phyloP scores from a whole-genome alignment of 176 grass and related monocot species.

The Urochloa ruziziensis region DNA sequence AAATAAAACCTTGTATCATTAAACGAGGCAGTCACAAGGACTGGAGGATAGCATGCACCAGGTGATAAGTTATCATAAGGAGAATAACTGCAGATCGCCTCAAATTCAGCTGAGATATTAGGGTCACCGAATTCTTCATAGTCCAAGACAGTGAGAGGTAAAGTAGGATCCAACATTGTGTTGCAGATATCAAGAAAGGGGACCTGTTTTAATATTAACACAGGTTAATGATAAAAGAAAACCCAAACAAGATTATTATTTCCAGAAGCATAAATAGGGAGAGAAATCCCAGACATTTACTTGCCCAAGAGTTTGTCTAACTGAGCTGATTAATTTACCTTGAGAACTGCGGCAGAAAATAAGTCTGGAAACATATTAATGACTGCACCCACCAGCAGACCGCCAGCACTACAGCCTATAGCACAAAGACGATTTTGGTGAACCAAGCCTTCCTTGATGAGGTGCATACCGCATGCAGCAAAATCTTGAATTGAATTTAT shows the following conservation, averaged over 20 bases:
- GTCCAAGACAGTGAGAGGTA: conserved; percentile 94
- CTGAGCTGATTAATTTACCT: conserved; percentile 48
- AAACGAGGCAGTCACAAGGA: conserved; percentile 76
- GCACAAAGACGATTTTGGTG: conserved; percentile 75
- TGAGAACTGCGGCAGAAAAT: conserved; percentile 89
- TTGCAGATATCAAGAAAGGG: conserved; percentile 97
- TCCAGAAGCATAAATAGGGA: neutral
- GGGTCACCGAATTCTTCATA: conserved; percentile 93
- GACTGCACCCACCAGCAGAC: conserved; percentile 62
- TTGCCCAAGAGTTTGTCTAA: conserved; percentile 3
- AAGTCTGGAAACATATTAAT: conserved; percentile 82
- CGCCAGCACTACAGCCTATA: conserved; percentile 83
- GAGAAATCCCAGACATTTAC: neutral
- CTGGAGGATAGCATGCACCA: conserved; percentile 68
- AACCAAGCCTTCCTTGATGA: conserved; percentile 81
- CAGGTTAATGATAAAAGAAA: conserved; percentile 14
- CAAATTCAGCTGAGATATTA: conserved; percentile 67
- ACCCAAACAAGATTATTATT: neutral
- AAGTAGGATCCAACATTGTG: conserved; percentile 84
- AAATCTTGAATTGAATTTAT: conserved; percentile 91
- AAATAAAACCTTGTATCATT: conserved; percentile 88
- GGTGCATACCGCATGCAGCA: conserved; percentile 65
- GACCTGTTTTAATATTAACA: conserved; percentile 55
- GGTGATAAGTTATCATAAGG: conserved; percentile 76
- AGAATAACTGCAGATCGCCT: conserved; percentile 68